A percentile compares a stretch with the other conserved stretches of the same genome.
phyloP scores from a whole-genome alignment of 176 grass and related monocot genomes.

The Guadua angustifolia region DNA sequence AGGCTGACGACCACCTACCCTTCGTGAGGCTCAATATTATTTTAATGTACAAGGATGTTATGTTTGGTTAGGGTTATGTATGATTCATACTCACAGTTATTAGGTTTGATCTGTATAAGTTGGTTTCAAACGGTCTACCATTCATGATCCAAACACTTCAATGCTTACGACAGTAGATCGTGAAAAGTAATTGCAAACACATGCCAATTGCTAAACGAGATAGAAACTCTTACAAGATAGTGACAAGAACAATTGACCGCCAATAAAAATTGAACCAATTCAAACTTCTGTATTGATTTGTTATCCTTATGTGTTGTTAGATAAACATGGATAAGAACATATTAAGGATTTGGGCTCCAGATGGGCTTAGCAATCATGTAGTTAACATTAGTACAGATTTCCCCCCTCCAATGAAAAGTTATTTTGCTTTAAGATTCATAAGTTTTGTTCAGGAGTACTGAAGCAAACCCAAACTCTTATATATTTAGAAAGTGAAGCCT shows the following conservation, averaged over 20 bases:
- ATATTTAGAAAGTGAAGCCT: neutral
- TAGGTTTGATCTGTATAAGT: too few relatives aligned
- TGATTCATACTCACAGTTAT: too few relatives aligned
- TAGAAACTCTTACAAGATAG: neutral
- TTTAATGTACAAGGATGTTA: too few relatives aligned
- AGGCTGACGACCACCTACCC: conserved; percentile 49
- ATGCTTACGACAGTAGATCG: too few relatives aligned
- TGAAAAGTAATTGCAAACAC: too few relatives aligned
- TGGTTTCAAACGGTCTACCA: too few relatives aligned
- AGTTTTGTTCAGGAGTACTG: neutral
- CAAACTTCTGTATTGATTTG: neutral
- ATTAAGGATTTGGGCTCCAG: neutral
- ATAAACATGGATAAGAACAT: neutral
- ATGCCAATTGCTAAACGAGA: neutral
- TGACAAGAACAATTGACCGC: neutral
- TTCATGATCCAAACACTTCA: too few relatives aligned
- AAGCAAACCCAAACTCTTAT: neutral
- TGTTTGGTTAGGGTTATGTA: too few relatives aligned
- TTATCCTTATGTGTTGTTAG: neutral
- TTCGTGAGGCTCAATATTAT: too few relatives aligned
- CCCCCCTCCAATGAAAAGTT: neutral
- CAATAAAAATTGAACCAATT: neutral
- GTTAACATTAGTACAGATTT: neutral
- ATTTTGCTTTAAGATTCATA: neutral
- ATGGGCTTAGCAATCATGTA: neutral